These are phyloP conservation scores for Colletotrichum sp. DNA, from an alignment of 2,329 filamentous ascomycete species.

Conservation along the genomic window DNA sequence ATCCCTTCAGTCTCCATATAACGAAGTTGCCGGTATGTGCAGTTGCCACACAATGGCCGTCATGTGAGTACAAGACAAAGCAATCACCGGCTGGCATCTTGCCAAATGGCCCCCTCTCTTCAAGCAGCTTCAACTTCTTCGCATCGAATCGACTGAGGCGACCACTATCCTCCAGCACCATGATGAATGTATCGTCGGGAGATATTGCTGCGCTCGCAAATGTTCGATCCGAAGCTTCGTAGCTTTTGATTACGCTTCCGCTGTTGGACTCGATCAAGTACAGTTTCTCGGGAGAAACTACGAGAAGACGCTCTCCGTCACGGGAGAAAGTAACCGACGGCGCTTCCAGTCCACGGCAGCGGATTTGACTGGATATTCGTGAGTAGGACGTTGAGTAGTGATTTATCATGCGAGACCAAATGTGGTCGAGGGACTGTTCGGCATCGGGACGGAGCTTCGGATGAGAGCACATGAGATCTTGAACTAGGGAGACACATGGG, in stretches of 20 bases:
- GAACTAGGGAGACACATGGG: background rate
- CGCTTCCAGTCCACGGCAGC: background rate
- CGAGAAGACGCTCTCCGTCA: background rate
- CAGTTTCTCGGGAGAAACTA: background rate
- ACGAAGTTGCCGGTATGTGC: background rate
- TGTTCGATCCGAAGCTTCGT: background rate
- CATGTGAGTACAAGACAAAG: background rate
- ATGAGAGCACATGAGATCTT: background rate
- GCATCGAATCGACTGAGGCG: background rate
- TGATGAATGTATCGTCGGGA: background rate
- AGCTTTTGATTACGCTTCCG: background rate
- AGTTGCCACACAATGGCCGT: background rate
- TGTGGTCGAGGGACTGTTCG: background rate
- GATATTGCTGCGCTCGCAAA: background rate
- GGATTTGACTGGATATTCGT: background rate
- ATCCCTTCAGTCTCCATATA: background rate
- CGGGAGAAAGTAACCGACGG: background rate
- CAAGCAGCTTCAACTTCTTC: background rate
- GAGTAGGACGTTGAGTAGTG: background rate
- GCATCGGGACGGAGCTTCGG: background rate
- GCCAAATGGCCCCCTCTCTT: background rate
- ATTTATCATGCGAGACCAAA: background rate
- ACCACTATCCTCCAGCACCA: background rate
- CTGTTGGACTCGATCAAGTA: background rate
- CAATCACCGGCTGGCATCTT: background rate